These are phyloP conservation scores for Eremomyces bilateralis DNA, from an alignment of 495 filamentous ascomycete species.

Conservation along the genomic window DNA sequence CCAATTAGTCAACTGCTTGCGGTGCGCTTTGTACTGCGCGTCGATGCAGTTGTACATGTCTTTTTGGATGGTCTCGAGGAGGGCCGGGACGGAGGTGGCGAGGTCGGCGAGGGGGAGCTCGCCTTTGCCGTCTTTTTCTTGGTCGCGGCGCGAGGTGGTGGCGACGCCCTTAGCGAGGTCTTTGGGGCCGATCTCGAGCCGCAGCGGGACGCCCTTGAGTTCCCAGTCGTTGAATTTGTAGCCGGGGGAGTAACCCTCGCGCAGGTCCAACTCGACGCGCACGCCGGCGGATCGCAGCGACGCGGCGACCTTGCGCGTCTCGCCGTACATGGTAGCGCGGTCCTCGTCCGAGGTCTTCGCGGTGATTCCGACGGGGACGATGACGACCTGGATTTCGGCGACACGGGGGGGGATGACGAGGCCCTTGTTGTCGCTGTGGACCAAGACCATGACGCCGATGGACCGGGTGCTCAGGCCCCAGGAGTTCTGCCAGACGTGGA, in stretches of 20 bases:
- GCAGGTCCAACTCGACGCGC: constrained; percentile 42
- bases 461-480: constrained; percentile 93
- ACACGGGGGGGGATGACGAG: constrained; percentile 78
- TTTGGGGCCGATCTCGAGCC: constrained; percentile 87
- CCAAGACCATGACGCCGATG: constrained; percentile 96
- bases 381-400: constrained; percentile 63
- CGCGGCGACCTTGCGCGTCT: constrained; percentile 42
- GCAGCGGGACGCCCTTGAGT: constrained; percentile 76
- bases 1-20: constrained; percentile 65
- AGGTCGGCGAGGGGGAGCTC: constrained; percentile 54
- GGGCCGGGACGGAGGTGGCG: constrained; percentile 41
- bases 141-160: constrained; percentile 68
- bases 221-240: constrained; percentile 99
- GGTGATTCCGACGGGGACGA: constrained; percentile 87
- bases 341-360: constrained; percentile 65
- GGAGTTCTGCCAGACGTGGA: constrained; percentile 92
- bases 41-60: constrained; percentile 75
- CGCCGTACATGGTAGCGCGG: constrained; percentile 42
- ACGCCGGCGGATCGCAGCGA: constrained; percentile 19
- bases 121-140: constrained; percentile 49
- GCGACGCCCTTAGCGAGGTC: constrained; percentile 69
- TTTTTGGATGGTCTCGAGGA: constrained; percentile 72
- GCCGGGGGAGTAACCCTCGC: constrained; percentile 75
- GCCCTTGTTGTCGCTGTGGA: constrained; percentile 85
- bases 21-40: constrained; percentile 50